These are phyloP conservation scores for Dactylonectria macrodidyma DNA, from an alignment of 2,329 filamentous ascomycete species.

Conservation along the genomic window DNA sequence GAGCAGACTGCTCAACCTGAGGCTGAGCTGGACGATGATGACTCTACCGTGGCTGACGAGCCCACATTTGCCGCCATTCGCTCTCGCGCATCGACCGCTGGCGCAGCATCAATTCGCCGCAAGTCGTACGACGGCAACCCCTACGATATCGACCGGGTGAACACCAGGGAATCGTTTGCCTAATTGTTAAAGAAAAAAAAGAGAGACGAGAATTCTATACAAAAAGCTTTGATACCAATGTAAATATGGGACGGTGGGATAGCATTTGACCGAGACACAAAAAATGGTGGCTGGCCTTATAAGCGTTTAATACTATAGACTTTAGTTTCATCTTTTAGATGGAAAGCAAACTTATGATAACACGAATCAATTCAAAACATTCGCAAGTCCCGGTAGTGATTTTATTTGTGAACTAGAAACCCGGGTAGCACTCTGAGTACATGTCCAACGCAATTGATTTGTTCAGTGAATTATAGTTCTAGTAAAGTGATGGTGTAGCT, in stretches of 20 bases:
- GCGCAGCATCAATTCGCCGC: not conserved
- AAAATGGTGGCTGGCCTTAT: not conserved
- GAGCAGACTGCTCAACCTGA: not conserved
- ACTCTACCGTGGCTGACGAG: slow-evolving; percentile 1
- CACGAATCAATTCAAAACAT: not conserved
- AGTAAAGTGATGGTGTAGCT: too few relatives aligned
- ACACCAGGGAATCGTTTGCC: slow-evolving; percentile 5
- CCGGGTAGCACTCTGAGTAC: too few relatives aligned
- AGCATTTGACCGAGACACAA: not conserved
- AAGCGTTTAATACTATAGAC: not conserved
- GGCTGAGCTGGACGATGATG: not conserved
- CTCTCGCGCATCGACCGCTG: not conserved
- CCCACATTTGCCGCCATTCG: not conserved
- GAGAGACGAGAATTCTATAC: not conserved
- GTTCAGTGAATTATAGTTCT: too few relatives aligned
- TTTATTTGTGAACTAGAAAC: too few relatives aligned
- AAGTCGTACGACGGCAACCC: slow-evolving; percentile 14
- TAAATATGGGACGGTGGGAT: not conserved
- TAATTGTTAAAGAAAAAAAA: not conserved
- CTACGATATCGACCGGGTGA: slow-evolving; percentile 7
- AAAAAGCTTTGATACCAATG: not conserved
- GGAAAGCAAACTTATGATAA: not conserved
- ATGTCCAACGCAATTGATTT: too few relatives aligned
- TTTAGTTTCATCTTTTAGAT: not conserved
- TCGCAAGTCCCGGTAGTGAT: too few relatives aligned